Evolutionary conservation across 2,329 filamentous ascomycete genomes (phyloP), one percentile per base, ranked within the genome.

Genomic region (Lasiodiplodia sp.): DNA sequence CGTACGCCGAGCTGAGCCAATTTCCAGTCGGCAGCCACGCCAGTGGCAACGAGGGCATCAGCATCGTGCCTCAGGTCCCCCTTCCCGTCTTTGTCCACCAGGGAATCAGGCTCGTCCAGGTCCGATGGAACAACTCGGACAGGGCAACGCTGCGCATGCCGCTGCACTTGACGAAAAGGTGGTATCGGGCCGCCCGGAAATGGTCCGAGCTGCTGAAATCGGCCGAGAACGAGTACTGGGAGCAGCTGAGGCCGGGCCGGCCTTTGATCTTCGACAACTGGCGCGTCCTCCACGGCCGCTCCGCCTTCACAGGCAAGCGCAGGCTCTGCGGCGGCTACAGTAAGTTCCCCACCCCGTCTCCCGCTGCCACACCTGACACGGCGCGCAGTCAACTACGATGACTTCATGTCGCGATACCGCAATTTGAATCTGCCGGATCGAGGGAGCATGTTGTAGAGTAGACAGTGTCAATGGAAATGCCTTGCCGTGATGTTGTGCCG

Each of bases 41-140:
- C 2, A 96, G 92, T 70, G 96, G 96, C 11, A 97, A 97, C 75
- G 84, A 91, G 70, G 93, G 92, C 38, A 91, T 94, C 71, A 91
- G 88, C 44, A 94, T 97, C 70, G 86, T 91, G 62, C 93, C 95
- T 0, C 87, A 90, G 69, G 83, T 81, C 52, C 81, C 86, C 3
- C 92, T 91, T 69, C 92, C 94, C 0, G 92, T 97, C 1, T 82
- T 98, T 10, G 88, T 90, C 68, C 81, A 89, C 53, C 83, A 88
- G 57, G 74, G 78, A 1, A 75, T 77, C 0, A 74, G 79, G 47
- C 75, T 91, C 52, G 81, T 85, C 37, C 90, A 93, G 68, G 85
- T 98, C 7, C 87, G 95, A 66, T 99, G 96, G 96, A 99, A 99
- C 79, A 95, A 94, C 71, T 91, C 93, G 71, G 96, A 98, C 78